phyloP scores from a whole-genome alignment of 108 stramenopile genomes.

The Cylindrotheca fusiformis region DNA sequence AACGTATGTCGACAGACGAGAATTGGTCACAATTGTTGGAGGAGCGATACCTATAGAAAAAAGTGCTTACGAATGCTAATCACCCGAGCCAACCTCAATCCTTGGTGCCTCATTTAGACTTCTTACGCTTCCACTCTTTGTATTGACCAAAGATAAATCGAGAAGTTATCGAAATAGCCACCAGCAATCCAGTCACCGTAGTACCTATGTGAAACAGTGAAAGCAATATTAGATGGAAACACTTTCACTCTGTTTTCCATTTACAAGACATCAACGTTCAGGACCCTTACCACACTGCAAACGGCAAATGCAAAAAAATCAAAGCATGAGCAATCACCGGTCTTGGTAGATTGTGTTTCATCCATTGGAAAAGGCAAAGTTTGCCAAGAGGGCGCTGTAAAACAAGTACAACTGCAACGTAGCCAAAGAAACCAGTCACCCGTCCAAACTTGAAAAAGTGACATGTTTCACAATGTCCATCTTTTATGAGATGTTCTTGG shows the following conservation, averaged over 20 bases:
- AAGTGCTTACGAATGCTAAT: neutral
- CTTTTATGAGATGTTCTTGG: conserved; percentile 5
- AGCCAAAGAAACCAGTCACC: conserved; percentile 44
- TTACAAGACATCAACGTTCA: neutral
- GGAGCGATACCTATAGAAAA: conserved; percentile 10
- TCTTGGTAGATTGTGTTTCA: conserved; percentile 34
- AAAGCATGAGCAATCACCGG: conserved; percentile 35
- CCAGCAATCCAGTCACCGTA: conserved; percentile 49
- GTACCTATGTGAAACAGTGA: conserved; percentile 3
- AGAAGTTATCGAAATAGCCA: conserved; percentile 39
- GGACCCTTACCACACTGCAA: conserved; percentile 43
- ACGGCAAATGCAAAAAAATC: conserved; percentile 38
- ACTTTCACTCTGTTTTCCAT: no score
- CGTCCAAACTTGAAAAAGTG: conserved; percentile 27
- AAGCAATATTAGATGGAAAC: neutral
- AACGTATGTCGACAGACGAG: conserved; percentile 35
- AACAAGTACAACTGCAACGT: conserved; percentile 38
- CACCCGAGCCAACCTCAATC: neutral
- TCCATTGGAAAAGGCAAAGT: conserved; percentile 23
- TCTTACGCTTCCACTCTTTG: no score
- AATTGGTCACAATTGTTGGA: conserved; percentile 47
- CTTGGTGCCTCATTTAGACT: neutral
- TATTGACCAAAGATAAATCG: conserved; percentile 26
- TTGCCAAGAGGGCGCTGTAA: conserved; percentile 37
- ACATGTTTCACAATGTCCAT: conserved; percentile 10